Conservation (phyloP, 352 stramenopile species). For the Saprolegnia parasitica region DNA sequence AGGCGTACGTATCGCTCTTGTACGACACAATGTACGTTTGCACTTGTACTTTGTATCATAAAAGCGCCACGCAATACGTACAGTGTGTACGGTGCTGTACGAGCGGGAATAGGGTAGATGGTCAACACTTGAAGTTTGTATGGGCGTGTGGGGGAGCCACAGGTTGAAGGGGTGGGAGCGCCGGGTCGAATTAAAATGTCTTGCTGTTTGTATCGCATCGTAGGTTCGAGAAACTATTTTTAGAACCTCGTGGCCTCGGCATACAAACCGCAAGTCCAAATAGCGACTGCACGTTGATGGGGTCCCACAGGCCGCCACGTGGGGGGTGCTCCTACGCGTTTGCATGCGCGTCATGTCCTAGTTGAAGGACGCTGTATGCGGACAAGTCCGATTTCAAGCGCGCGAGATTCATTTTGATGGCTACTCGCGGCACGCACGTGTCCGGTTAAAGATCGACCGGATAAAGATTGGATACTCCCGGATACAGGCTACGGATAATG, state of each 20-base stretch:
- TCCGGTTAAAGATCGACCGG: constrained; percentile 3
- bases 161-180: neutral
- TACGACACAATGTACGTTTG: constrained; percentile 8
- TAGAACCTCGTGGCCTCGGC: neutral
- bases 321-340: too few relatives aligned
- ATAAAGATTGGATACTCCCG: neutral
- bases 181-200: neutral
- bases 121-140: constrained; percentile 26
- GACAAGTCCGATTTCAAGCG: too few relatives aligned
- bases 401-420: too few relatives aligned
- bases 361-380: neutral
- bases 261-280: neutral
- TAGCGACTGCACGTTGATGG: neutral
- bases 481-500: neutral
- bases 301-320: neutral
- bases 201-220: neutral
- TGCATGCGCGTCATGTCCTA: neutral
- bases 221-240: neutral
- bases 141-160: neutral
- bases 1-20: constrained; percentile 6
- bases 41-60: neutral
- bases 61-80: too few relatives aligned
- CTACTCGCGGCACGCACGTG: neutral
- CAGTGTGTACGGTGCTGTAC: neutral
- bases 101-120: neutral